Base-by-base conservation (phyloP, 2,329 filamentous ascomycete genomes). In the Aspergillus melleus region DNA sequence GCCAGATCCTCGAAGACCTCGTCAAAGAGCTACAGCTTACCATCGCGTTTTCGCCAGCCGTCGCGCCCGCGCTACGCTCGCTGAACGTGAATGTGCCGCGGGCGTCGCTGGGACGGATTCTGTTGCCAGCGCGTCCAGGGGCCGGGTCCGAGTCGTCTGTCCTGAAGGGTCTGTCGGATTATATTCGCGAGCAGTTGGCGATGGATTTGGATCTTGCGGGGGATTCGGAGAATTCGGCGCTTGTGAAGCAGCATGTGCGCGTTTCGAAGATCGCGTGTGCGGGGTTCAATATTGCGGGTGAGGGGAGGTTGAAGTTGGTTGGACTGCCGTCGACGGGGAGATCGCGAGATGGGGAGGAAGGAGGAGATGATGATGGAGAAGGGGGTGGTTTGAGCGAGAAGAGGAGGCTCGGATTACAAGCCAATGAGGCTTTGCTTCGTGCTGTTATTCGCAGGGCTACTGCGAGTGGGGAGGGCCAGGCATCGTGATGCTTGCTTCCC, bases 1-100 rank as follows among this genome's bases (percentile, higher is more conserved):
- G 2, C 1, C 26, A 60, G 16, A 39, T 55, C 24, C 62, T 74
- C 9, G 69, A 76, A 64, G 65, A 72, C 53, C 61, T 72, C 9
- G 60, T 79, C 14, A 76, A 72, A 52, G 77, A 79, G 53, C 64
- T 75, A 49, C 77, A 79, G 32, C 64, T 79, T 14, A 77, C 76
- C 0, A 55, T 79, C 5, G 70, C 74, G 1, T 78, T 79, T 59
- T 70, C 73, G 4, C 54, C 70, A 8, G 65, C 70, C 0, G 64
- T 78, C 26, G 68, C 76, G 16, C 74, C 76, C 0, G 64, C 66
- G 1, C 54, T 79, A 32, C 73, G 71, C 52, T 65, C 68, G 2
- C 59, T 79, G 1, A 76, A 76, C 49, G 50, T 79, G 6, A 68
- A 60, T 54, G 58, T 79, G 9, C 70, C 76, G 0, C 71, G 74